Evolutionary conservation across 768 basidiomycete species (phyloP).

Genomic region (Coprinopsis strossmayeri): DNA sequence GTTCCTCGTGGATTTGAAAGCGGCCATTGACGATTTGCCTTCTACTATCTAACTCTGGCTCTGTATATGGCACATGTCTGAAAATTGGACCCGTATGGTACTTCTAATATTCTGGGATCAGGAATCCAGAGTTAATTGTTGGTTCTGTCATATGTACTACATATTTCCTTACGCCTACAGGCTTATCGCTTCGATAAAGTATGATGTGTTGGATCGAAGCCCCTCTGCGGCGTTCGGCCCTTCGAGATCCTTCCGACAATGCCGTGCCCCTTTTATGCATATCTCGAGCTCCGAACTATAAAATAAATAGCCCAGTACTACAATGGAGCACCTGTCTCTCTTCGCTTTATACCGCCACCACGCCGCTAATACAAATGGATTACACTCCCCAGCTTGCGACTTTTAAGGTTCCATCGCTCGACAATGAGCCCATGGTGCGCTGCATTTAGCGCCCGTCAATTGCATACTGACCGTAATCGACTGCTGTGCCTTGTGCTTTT

Average conservation of each 20-base stretch:
- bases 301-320: not conserved
- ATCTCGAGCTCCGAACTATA: not conserved
- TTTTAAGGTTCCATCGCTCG: conserved; percentile 79
- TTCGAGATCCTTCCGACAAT: not conserved
- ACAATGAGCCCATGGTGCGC: conserved; percentile 92
- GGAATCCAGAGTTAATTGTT: too few species aligned
- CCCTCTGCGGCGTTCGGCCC: too few species aligned
- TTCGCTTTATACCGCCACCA: conserved; percentile 25
- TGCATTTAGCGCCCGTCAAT: not conserved
- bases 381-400: conserved; percentile 61
- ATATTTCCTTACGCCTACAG: too few species aligned
- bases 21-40: conserved; percentile 45
- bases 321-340: conserved; percentile 1
- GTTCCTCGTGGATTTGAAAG: conserved; percentile 49
- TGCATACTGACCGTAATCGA: not conserved
- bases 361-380: conserved; percentile 27
- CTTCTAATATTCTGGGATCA: too few species aligned
- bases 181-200: too few species aligned
- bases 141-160: too few species aligned
- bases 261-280: too few species aligned
- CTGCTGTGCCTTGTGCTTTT: too few species aligned
- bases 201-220: too few species aligned
- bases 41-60: conserved; percentile 17
- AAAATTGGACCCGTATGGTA: too few species aligned
- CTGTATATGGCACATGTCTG: too few species aligned